Conservation (phyloP, 345 rosid species). For the Pseudoturritis turrita region DNA sequence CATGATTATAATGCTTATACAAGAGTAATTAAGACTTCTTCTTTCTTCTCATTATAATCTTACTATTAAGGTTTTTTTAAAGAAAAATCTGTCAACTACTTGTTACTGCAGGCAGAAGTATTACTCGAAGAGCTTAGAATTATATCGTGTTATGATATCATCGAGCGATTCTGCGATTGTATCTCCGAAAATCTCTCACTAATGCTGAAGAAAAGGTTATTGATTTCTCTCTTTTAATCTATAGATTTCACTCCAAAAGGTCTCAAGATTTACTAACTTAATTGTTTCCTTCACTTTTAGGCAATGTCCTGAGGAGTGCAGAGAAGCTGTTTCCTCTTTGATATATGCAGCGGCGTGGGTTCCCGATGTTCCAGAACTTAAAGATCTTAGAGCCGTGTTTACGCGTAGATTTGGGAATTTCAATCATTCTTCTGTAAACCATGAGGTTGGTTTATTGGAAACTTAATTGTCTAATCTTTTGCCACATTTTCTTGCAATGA, state of each 20-base stretch:
- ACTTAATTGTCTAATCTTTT: background rate
- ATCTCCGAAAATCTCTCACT: constrained; percentile 41
- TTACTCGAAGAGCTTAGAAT: constrained; percentile 59
- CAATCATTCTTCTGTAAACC: constrained; percentile 37
- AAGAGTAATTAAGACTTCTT: constrained; percentile 44
- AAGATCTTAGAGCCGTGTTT: constrained; percentile 56
- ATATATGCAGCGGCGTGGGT: constrained; percentile 81
- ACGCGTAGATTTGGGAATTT: constrained; percentile 52
- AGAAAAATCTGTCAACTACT: background rate
- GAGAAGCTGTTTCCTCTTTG: constrained; percentile 68
- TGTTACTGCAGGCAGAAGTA: constrained; percentile 57
- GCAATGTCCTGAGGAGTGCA: constrained; percentile 83
- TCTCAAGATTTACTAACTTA: background rate
- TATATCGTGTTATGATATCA: constrained; percentile 47
- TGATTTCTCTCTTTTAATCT: background rate
- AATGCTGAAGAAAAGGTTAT: constrained; percentile 63
- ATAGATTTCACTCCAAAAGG: background rate
- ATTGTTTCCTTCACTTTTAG: constrained; percentile 29
- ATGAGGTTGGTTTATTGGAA: constrained; percentile 45
- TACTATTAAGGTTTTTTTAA: background rate
- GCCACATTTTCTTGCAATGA: background rate
- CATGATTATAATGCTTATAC: constrained; percentile 61
- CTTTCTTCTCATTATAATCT: background rate
- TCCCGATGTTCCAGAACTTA: constrained; percentile 74
- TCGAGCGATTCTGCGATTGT: constrained; percentile 50